Base-by-base conservation (phyloP, 768 basidiomycete genomes). In the Kwoniella botswanensis region DNA sequence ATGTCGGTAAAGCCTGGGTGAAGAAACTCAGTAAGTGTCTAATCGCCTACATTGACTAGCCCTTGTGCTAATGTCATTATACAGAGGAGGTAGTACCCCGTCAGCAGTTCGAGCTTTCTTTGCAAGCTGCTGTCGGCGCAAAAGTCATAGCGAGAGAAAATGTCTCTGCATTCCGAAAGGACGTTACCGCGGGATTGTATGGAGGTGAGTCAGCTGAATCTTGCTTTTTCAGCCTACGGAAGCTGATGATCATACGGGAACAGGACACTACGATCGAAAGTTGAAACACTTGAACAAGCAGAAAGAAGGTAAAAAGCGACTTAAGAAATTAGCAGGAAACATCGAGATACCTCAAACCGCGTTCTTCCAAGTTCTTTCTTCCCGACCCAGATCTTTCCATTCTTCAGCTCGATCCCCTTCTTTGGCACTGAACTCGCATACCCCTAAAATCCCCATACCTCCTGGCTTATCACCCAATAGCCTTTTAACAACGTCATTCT, bases 141-240 rank as follows among this genome's bases (percentile, higher is more conserved):
- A 93, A 90, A 71, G 88, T 98, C 66, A 88, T 98, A 59, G 93
- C 96, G 3, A 88, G 96, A 35, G 94, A 96, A 82, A 95, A 91
- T 24, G 59, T 96, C 55, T 91, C 90, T 57, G 93, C 94, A 2
- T 84, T 93, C 73, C 72, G 84, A 13, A 86, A 86, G 72, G 85
- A 99, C 74, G 96, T 98, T 18, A 97, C 94, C 0, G 94, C 93
- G 18, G 94, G 94, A 2, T 85, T 97, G 57, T 96, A 97, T 76
- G 94, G 95, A 82, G 94, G 93, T 88, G 68, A 63, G 85, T 77
- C 52, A 35, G 26, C 46, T 41, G 53, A 12, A 72, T 62, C 52
- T 24, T 66, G 17, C 35, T 5, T 44, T 58, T 41, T 35, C 18
- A 21, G 11, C 7, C 63, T 26, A 6, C 67, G 63, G 69, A 50